Base-by-base conservation (phyloP, 2,329 filamentous ascomycete species). In the Drechslerella dactyloides region DNA sequence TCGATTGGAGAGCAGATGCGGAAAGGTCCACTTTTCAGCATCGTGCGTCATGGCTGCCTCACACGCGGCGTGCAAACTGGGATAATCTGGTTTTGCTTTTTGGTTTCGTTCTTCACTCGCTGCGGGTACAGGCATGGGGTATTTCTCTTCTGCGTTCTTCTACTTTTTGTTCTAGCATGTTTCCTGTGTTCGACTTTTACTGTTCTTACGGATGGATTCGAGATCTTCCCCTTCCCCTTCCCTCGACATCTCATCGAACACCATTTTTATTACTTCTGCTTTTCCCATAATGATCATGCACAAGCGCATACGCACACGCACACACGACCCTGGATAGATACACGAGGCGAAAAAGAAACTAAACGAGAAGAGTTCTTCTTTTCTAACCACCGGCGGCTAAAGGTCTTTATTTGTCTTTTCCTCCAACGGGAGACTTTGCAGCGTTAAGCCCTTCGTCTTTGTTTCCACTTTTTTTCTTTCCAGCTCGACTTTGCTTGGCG, bases 71-170 rank as follows among this genome's bases (percentile, higher is more conserved):
- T 27, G 50, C 44, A 42, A 53, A 61, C 19, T 15, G 37, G 37
- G 23, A 17, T 5, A 17, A 17, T 56, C 50, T 44, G 40, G 37
- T 54, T 48, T 53, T 61, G 19, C 48, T 55, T 64, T 62, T 48
- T 53, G 42, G 40, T 65, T 54, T 60, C 30, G 50, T 55, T 58
- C 30, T 40, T 27, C n/a, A 33, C 37, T 59, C 55, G 58, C 68
- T 72, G 68, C 68, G 37, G 68, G 68, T 51, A 70, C 65, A 72
- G 60, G 62, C 60, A 61, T 57, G 51, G 44, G 59, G 48, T 64
- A 44, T 57, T 35, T 30, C 19, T 11, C 40, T 55, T 59, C 19
- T 37, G 53, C 40, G 48, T 35, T 58, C 19, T 54, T 27, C 50
- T 56, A n/a, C 30, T 53, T 19, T 53, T 30, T 53, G 2, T 11